Conservation (phyloP, 2,329 filamentous ascomycete species). For the Lecanoromycetidae sp. region DNA sequence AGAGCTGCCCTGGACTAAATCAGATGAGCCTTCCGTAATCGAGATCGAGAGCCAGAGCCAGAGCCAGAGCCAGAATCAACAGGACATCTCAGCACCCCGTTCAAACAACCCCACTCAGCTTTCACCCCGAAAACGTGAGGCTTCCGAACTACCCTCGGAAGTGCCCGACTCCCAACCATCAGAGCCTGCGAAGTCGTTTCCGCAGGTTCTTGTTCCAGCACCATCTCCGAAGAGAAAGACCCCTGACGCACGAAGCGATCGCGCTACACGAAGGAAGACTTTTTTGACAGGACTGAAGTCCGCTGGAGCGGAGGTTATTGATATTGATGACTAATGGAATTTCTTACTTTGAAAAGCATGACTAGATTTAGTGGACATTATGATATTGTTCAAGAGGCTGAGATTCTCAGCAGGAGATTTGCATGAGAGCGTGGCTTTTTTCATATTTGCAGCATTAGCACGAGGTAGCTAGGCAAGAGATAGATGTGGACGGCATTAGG, state of each 20-base stretch:
- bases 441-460: no score
- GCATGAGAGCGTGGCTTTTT: no score
- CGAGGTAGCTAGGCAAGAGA: no score
- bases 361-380: no score
- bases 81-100: background rate
- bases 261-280: background rate
- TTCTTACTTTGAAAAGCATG: background rate
- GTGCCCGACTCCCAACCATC: conserved; percentile 7
- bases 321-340: conserved; percentile 5
- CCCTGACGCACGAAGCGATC: background rate
- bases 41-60: conserved; percentile 9
- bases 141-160: conserved; percentile 7
- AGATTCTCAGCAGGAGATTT: background rate
- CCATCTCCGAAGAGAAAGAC: background rate
- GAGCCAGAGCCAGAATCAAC: background rate
- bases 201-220: background rate
- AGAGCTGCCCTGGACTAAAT: background rate
- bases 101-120: background rate
- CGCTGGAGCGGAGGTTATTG: background rate
- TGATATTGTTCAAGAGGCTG: background rate
- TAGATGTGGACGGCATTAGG: no score
- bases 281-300: background rate
- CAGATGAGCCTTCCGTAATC: conserved; percentile 2
- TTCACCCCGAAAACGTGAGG: background rate
- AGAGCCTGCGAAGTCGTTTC: background rate